Evolutionary conservation across 73 alveolate genomes (phyloP).

Genomic region (Tetrahymena borealis): DNA sequence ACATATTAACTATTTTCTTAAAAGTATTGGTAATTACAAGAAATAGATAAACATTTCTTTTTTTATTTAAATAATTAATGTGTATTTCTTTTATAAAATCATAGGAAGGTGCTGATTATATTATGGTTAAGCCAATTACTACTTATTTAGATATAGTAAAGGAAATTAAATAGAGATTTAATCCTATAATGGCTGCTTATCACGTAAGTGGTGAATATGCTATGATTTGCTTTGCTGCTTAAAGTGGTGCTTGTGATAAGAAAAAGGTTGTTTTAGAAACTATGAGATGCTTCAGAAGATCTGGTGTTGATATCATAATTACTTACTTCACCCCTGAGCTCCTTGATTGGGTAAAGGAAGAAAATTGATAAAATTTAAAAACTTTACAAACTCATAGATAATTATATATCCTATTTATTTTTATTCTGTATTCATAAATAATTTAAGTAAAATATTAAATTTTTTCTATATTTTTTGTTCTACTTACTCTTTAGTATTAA

Average conservation of each 20-base stretch:
- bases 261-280: constrained; percentile 57
- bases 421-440: no score
- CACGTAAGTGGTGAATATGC: constrained; percentile 79
- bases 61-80: background rate
- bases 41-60: background rate
- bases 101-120: constrained; percentile 77
- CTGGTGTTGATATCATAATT: constrained; percentile 56
- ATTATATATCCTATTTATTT: no score
- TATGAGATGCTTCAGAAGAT: constrained; percentile 49
- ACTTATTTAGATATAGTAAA: constrained; percentile 57
- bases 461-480: no score
- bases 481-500: no score
- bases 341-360: constrained; percentile 46
- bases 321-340: constrained; percentile 67
- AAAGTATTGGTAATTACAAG: no score
- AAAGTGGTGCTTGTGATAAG: constrained; percentile 54
- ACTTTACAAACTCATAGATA: no score
- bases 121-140: constrained; percentile 76
- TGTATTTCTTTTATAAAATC: no score
- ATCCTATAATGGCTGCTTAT: constrained; percentile 54
- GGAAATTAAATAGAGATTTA: constrained; percentile 37
- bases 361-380: background rate
- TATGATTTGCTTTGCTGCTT: constrained; percentile 64
- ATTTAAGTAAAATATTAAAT: no score
- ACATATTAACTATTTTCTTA: background rate